Percentiles rank a stretch among this genome's conserved stretches.
Evolutionary conservation across 2,329 filamentous ascomycete genomes (phyloP).

Genomic region (Dothideomycetes sp.): DNA sequence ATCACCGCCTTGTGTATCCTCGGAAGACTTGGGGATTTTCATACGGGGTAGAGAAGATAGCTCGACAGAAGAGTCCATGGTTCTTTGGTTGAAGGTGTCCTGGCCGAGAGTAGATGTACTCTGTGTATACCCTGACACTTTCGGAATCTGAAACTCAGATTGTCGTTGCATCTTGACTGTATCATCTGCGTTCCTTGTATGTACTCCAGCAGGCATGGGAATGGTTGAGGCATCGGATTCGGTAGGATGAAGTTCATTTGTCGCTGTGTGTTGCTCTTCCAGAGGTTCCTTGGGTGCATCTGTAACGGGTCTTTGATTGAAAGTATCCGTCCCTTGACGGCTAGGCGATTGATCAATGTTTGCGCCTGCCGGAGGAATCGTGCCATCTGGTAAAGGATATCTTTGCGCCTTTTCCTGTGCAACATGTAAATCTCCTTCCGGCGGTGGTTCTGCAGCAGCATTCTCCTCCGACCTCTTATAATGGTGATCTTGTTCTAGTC

Average conservation of each 20-base stretch:
- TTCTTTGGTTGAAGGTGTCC: slow-evolving; percentile 49
- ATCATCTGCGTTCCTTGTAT: slow-evolving; percentile 25
- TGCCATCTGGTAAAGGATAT: slow-evolving; percentile 42
- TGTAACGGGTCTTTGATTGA: slow-evolving; percentile 23
- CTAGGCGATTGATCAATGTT: slow-evolving; percentile 21
- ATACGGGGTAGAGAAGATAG: slow-evolving; percentile 45
- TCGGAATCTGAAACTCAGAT: slow-evolving; percentile 42
- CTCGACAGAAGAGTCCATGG: slow-evolving; percentile 37
- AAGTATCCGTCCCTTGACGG: slow-evolving; percentile 26
- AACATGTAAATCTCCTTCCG: slow-evolving; percentile 32
- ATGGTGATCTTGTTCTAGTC: slow-evolving; percentile 43
- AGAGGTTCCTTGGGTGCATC: slow-evolving; percentile 31
- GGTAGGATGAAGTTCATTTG: slow-evolving; percentile 27
- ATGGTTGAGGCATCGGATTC: slow-evolving; percentile 35
- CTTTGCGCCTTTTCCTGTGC: slow-evolving; percentile 38
- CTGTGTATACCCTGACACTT: slow-evolving; percentile 38
- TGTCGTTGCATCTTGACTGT: slow-evolving; percentile 40
- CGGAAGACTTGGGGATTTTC: slow-evolving; percentile 46
- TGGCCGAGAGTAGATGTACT: slow-evolving; percentile 30
- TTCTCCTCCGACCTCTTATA: slow-evolving; percentile 38
- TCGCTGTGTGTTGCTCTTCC: slow-evolving; percentile 19
- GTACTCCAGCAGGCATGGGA: slow-evolving; percentile 22
- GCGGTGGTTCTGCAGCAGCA: slow-evolving; percentile 28
- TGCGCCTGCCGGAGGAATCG: slow-evolving; percentile 34
- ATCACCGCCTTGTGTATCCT: slow-evolving; percentile 36